Evolutionary conservation across 345 rosid species (phyloP).

Genomic region (Carallia brachiata): DNA sequence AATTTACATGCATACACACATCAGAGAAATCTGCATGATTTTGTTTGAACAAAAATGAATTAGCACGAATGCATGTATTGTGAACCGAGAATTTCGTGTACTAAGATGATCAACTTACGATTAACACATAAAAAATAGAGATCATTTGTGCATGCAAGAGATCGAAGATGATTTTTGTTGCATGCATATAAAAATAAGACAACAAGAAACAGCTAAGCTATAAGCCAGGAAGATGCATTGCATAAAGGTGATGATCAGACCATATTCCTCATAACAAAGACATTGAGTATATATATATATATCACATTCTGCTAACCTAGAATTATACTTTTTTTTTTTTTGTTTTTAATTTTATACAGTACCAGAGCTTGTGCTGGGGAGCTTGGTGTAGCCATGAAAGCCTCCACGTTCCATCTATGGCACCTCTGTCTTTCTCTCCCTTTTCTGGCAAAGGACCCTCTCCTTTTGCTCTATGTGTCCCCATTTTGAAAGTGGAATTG

Average conservation of each 20-base stretch:
- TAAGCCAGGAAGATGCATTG: too few species aligned
- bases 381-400: conserved; percentile 64
- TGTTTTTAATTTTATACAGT: background rate
- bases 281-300: background rate
- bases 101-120: too few species aligned
- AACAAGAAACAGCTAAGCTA: background rate
- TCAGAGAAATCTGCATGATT: too few species aligned
- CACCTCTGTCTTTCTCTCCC: background rate
- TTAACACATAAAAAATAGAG: too few species aligned
- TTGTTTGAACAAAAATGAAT: too few species aligned
- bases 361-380: conserved; percentile 44
- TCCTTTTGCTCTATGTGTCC: background rate
- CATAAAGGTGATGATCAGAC: background rate
- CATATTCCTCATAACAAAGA: background rate
- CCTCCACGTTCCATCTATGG: conserved; percentile 52
- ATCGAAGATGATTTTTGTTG: background rate
- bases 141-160: background rate
- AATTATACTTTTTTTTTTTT: background rate
- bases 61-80: too few species aligned
- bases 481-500: background rate
- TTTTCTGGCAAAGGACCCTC: background rate
- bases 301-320: background rate
- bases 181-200: background rate
- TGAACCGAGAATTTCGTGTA: too few species aligned
- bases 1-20: too few species aligned